Evolutionary conservation across 139 green algal genomes (phyloP), one percentile per base, ranked within the genome.

Genomic region (Spirogloea muscicola): DNA sequence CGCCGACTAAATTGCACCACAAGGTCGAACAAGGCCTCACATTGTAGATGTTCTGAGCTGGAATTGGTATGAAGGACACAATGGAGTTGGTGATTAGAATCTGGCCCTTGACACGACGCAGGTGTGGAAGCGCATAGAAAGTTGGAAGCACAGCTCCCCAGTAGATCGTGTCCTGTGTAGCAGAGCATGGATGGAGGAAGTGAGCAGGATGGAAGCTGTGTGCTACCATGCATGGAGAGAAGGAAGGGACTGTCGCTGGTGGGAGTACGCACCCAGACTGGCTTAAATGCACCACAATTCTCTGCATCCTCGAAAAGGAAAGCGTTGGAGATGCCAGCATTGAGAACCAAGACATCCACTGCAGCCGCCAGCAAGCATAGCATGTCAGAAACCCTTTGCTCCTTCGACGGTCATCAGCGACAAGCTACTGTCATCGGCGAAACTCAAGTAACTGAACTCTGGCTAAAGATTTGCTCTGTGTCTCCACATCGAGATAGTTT

Each of bases 261-360:
- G n/a, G n/a, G n/a, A n/a, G n/a, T n/a, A n/a, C n/a, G 65, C 29
- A 76, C 67, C 25, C 65, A 36, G n/a, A 37, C 29, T 27, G 29
- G 48, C 27, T 41, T 62, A 13, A 76, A 21, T 2, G 39, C 67
- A 10, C 66, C 46, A 18, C 46, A 25, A 21, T 13, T 76, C 29
- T 76, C 38, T n/a, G 25, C 6, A 34, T 65, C 31, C 31, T 77
- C 72, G 44, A 80, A 70, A 7, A 80, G 49, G 13, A 38, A n/a
- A n/a, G 38, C 48, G 31, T 80, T 38, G 5, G 72, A 37, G n/a
- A 48, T 77, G 18, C 72, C 72, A 18, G 72, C 72, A 78, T 80
- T 80, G 64, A 44, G 48, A 36, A 80, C 72, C 62, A 80, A 29
- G 21, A 80, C 49, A 37, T 80, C 69, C 29, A 80, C 72, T 76